A percentile compares a stretch with the other conserved stretches of the same genome.
Evolutionary conservation across 192 early-diverging fungal genomes (phyloP).

Genomic region (Entomortierella lignicola): DNA sequence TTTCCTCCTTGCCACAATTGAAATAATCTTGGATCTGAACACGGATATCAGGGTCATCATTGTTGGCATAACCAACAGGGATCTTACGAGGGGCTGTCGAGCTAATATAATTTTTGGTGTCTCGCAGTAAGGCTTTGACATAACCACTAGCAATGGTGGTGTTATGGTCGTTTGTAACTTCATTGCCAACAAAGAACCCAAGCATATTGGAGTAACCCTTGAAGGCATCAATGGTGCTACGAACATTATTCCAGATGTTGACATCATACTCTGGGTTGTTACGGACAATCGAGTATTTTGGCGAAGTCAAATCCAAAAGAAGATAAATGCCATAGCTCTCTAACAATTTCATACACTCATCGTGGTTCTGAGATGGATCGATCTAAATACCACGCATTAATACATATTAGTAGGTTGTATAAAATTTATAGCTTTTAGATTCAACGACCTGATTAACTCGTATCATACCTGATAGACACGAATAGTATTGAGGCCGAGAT

Average conservation of each 20-base stretch:
- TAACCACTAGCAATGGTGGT: conserved; percentile 71
- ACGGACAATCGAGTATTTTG: conserved; percentile 74
- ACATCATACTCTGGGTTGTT: conserved; percentile 68
- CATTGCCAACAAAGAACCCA: conserved; percentile 81
- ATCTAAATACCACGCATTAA: conserved; percentile 37
- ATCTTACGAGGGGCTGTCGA: conserved; percentile 59
- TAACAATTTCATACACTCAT: conserved; percentile 78
- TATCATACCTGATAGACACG: conserved; percentile 82
- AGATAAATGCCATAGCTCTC: conserved; percentile 77
- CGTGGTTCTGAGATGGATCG: conserved; percentile 71
- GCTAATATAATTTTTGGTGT: conserved; percentile 71
- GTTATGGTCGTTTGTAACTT: conserved; percentile 73
- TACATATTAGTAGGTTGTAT: too few species aligned
- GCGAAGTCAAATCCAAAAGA: conserved; percentile 72
- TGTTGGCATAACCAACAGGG: conserved; percentile 82
- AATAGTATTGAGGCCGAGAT: conserved; percentile 74
- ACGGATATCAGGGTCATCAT: conserved; percentile 78
- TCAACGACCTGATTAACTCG: too few species aligned
- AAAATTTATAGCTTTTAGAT: too few species aligned
- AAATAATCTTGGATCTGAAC: conserved; percentile 75
- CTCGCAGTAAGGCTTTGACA: conserved; percentile 78
- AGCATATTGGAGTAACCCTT: conserved; percentile 71
- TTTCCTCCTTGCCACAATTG: conserved; percentile 69
- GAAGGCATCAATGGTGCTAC: conserved; percentile 74
- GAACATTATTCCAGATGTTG: conserved; percentile 65